Percentiles rank a stretch among this genome's conserved stretches.
Evolutionary conservation across 2,329 filamentous ascomycete genomes (phyloP).

Genomic region (Arthrobotrys conoides): DNA sequence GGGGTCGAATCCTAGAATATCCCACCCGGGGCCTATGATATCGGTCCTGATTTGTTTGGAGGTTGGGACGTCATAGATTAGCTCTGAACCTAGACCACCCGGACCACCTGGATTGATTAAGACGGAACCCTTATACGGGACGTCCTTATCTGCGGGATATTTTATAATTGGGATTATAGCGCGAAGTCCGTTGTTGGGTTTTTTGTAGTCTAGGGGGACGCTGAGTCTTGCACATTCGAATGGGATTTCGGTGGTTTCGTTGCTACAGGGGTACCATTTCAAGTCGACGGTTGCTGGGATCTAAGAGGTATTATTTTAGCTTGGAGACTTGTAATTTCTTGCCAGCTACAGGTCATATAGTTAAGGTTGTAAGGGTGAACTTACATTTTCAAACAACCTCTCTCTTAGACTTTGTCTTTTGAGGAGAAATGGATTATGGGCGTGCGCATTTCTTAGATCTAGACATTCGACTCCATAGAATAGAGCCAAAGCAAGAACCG

Average conservation of each 20-base stretch:
- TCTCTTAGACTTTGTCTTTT: conserved; percentile 27
- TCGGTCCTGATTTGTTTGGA: conserved; percentile 2
- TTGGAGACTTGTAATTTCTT: not conserved
- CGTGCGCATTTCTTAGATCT: not conserved
- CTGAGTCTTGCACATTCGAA: conserved; percentile 47
- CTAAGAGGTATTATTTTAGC: conserved; percentile 62
- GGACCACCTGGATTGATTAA: conserved; percentile 70
- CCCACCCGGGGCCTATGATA: conserved; percentile 44
- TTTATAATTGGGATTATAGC: conserved; percentile 45
- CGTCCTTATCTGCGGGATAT: conserved; percentile 63
- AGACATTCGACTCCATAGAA: conserved; percentile 3
- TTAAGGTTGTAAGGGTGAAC: not conserved
- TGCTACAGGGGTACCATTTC: conserved; percentile 68
- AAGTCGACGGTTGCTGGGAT: conserved; percentile 69
- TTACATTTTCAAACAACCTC: conserved; percentile 47
- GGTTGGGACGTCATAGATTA: conserved; percentile 63
- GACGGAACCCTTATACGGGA: conserved; percentile 65
- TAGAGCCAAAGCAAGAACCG: not conserved
- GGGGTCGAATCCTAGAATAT: conserved; percentile 51
- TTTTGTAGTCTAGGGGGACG: conserved; percentile 69
- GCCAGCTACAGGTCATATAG: not conserved
- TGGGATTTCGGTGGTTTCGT: conserved; percentile 61
- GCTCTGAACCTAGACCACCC: conserved; percentile 67
- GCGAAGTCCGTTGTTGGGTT: conserved; percentile 66
- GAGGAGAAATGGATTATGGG: not conserved